phyloP scores from a whole-genome alignment of 2,329 filamentous ascomycete species.

The Fusarium nanum region DNA sequence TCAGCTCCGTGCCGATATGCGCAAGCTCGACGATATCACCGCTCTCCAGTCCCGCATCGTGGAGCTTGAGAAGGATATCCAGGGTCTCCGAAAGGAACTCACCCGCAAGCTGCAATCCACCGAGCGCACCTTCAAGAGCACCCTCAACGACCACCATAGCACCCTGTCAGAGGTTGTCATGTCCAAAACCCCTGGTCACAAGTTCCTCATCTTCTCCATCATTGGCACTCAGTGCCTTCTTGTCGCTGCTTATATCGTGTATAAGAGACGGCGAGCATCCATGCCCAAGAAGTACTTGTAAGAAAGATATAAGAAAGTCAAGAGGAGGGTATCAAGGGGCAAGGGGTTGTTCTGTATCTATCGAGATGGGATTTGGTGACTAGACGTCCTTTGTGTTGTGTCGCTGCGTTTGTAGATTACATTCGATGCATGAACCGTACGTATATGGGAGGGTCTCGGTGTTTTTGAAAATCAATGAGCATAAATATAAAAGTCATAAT shows the following conservation, averaged over 20 bases:
- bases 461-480: constrained; percentile 38
- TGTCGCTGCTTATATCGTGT: constrained; percentile 75
- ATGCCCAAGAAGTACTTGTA: constrained; percentile 94
- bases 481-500: constrained; percentile 31
- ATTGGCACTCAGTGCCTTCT: constrained; percentile 80
- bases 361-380: constrained; percentile 26
- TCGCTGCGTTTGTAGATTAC: constrained; percentile 39
- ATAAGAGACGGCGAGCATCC: constrained; percentile 80
- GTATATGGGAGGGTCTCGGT: constrained; percentile 34
- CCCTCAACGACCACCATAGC: constrained; percentile 62
- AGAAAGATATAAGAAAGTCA: constrained; percentile 4
- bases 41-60: constrained; percentile 59
- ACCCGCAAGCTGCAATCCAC: constrained; percentile 61
- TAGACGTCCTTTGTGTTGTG: constrained; percentile 13
- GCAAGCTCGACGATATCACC: constrained; percentile 59
- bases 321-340: constrained; percentile 7
- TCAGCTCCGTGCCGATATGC: constrained; percentile 60
- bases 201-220: constrained; percentile 73
- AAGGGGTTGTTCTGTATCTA: constrained; percentile 19
- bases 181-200: constrained; percentile 62
- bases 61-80: constrained; percentile 69
- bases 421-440: constrained; percentile 30
- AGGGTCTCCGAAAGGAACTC: constrained; percentile 64
- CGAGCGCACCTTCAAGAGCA: constrained; percentile 65
- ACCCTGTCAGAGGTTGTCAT: constrained; percentile 61